Evolutionary conservation across 148 eudicot species (phyloP).

Genomic region (Oxyria digyna): DNA sequence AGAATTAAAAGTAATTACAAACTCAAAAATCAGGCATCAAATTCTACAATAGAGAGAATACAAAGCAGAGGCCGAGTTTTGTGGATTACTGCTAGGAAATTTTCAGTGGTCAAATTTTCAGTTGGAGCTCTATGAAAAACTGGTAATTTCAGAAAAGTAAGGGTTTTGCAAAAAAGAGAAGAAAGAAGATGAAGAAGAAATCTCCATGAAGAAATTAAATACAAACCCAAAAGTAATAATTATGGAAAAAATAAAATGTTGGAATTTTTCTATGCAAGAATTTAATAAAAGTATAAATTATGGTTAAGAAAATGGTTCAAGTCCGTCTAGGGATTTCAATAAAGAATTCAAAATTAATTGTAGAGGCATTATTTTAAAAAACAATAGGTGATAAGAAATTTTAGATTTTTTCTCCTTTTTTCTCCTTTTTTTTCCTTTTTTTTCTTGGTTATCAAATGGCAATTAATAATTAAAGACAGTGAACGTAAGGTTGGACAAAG

Average conservation of each 20-base stretch:
- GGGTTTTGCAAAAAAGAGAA: constrained; percentile 36
- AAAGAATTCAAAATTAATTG: no score
- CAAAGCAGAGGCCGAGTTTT: constrained; percentile 9
- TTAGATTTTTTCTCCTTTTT: background rate
- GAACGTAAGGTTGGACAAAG: constrained; percentile 1
- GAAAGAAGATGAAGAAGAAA: constrained; percentile 32
- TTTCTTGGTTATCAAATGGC: background rate
- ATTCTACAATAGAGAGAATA: no score
- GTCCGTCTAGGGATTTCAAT: constrained; percentile 94
- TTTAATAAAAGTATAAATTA: constrained; percentile 51
- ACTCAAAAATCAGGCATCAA: constrained; percentile 5
- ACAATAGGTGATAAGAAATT: background rate
- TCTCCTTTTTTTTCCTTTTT: no score
- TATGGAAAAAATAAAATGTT: background rate
- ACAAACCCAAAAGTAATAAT: constrained; percentile 38
- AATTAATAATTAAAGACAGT: background rate
- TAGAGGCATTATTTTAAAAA: constrained; percentile 20
- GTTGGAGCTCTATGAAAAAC: constrained; percentile 25
- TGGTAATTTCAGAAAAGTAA: constrained; percentile 46
- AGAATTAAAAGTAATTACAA: constrained; percentile 4
- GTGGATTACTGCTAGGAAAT: constrained; percentile 19
- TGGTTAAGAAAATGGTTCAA: constrained; percentile 88
- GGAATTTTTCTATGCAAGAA: background rate
- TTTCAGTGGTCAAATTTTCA: constrained; percentile 14
- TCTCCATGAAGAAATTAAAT: constrained; percentile 20